A percentile compares a stretch with the other conserved stretches of the same genome.
Evolutionary conservation across 2,329 filamentous ascomycete species (phyloP).

Genomic region (Ilyonectria sp.): DNA sequence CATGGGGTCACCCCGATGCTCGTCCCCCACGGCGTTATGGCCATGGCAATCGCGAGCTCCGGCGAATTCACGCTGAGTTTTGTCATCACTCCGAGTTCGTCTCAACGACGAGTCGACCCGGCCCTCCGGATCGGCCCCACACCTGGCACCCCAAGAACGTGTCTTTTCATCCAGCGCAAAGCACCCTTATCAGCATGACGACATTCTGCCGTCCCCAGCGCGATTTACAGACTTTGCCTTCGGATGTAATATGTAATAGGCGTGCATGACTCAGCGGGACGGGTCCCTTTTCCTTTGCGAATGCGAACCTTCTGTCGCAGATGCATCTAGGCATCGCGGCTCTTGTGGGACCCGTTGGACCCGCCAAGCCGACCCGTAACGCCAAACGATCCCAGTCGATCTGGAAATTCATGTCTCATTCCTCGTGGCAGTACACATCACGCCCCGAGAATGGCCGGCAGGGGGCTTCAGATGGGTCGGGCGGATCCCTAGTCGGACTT

Average conservation of each 20-base stretch:
- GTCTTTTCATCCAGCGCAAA: neutral
- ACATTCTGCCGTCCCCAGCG: neutral
- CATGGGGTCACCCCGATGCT: slow-evolving; percentile 2
- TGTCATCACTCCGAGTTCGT: neutral
- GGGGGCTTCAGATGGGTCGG: neutral
- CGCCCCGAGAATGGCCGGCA: neutral
- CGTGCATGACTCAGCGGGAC: slow-evolving; percentile 25
- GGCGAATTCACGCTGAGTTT: neutral
- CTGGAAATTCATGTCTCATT: slow-evolving; percentile 6
- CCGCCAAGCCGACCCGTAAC: neutral
- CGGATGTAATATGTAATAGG: neutral
- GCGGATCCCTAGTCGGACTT: slow-evolving; percentile 11
- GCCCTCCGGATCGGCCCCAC: neutral
- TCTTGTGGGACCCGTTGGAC: slow-evolving; percentile 8
- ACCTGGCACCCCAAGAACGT: neutral
- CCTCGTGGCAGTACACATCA: slow-evolving; percentile 10
- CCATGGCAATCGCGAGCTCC: slow-evolving; percentile 4
- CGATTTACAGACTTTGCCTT: neutral
- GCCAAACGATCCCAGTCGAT: neutral
- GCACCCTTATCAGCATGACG: slow-evolving; percentile 12
- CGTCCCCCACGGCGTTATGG: neutral
- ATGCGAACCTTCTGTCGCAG: neutral
- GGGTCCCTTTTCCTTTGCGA: neutral
- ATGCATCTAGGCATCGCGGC: neutral
- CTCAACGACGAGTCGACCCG: neutral